phyloP scores from a whole-genome alignment of 192 early-diverging fungal genomes.

The Podila clonocystis region DNA sequence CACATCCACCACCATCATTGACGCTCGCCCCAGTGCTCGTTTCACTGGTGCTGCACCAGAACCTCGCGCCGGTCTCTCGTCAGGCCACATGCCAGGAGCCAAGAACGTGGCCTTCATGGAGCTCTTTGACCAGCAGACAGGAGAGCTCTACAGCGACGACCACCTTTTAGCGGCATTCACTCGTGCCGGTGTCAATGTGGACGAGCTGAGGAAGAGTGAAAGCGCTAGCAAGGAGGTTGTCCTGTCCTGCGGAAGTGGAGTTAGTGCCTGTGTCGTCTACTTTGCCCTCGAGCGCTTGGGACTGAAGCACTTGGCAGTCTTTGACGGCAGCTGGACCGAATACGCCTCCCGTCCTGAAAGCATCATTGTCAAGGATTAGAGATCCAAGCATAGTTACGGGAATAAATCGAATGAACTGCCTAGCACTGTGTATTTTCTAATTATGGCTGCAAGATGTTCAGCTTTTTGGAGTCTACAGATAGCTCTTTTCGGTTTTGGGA shows the following conservation, averaged over 20 bases:
- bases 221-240: slow-evolving; percentile 68
- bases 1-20: slow-evolving; percentile 63
- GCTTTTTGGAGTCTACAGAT: slow-evolving; percentile 10
- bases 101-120: slow-evolving; percentile 80
- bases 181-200: slow-evolving; percentile 71
- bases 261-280: slow-evolving; percentile 86
- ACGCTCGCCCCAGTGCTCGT: slow-evolving; percentile 72
- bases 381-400: neutral
- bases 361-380: slow-evolving; percentile 68
- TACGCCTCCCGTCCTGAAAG: slow-evolving; percentile 79
- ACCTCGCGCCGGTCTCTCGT: slow-evolving; percentile 77
- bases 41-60: slow-evolving; percentile 82
- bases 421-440: neutral
- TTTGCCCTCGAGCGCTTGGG: slow-evolving; percentile 81
- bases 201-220: slow-evolving; percentile 13
- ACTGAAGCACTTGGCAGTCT: slow-evolving; percentile 72
- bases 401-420: neutral
- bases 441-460: too few relatives aligned
- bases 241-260: slow-evolving; percentile 88
- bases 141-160: slow-evolving; percentile 61
- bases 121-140: slow-evolving; percentile 58
- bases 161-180: slow-evolving; percentile 66
- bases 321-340: slow-evolving; percentile 94
- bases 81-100: slow-evolving; percentile 86
- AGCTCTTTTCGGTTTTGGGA: slow-evolving; percentile 47